Conservation (phyloP, 495 filamentous ascomycete genomes). For the Penicillium verhagenii region DNA sequence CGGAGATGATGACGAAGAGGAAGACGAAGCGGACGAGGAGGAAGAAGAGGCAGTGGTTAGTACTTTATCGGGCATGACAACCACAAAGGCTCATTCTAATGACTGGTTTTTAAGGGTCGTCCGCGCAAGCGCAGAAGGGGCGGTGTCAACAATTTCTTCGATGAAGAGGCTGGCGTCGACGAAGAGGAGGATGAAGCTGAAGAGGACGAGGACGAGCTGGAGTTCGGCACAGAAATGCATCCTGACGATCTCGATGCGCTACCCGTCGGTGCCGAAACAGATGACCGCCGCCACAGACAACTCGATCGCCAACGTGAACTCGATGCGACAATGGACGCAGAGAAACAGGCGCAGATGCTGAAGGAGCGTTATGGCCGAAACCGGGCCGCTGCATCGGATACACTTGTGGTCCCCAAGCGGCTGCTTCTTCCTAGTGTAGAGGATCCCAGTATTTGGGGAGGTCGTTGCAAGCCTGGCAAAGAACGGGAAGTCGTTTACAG, state of each 20-base stretch:
- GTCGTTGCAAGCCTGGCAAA: constrained; percentile 90
- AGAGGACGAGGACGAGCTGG: constrained; percentile 82
- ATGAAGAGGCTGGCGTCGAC: constrained; percentile 95
- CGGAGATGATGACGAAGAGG: constrained; percentile 44
- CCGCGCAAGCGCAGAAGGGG: constrained; percentile 76
- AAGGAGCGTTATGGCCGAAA: constrained; percentile 78
- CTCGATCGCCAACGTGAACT: constrained; percentile 88
- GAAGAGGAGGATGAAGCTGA: constrained; percentile 91
- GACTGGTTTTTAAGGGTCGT: constrained; percentile 52
- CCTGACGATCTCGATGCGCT: constrained; percentile 84
- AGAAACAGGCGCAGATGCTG: constrained; percentile 85
- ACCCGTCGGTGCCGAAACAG: constrained; percentile 73
- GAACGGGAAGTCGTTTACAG: constrained; percentile 85
- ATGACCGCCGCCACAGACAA: constrained; percentile 91
- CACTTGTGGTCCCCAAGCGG: constrained; percentile 76
- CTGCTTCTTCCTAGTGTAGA: constrained; percentile 90
- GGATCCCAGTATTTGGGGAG: constrained; percentile 94
- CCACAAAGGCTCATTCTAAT: constrained; percentile 14
- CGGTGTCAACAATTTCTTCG: constrained; percentile 77
- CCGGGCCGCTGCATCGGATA: constrained; percentile 54
- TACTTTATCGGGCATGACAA: constrained; percentile 12
- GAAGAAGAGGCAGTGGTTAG: constrained; percentile 29
- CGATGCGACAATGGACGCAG: constrained; percentile 81
- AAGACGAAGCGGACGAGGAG: constrained; percentile 44
- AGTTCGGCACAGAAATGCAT: constrained; percentile 85